Base-by-base conservation (phyloP, 1,284 basidiomycete species). In the Heterobasidion occidentale region DNA sequence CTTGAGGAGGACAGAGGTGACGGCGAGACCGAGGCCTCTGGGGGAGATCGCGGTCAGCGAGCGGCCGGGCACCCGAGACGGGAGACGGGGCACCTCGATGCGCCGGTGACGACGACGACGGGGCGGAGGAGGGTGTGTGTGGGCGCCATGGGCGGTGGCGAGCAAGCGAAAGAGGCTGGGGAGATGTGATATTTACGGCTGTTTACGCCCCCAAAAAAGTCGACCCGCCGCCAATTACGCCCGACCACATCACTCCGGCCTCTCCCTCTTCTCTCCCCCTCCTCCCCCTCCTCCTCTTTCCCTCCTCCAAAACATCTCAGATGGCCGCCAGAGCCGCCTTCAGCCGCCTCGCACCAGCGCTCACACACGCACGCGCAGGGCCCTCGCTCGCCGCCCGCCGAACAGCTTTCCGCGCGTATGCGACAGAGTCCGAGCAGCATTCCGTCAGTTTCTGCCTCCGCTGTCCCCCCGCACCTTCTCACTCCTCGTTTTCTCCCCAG, bases 1-100 rank as follows among this genome's bases (percentile, higher is more conserved):
- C 20, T 76, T 66, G 48, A 94, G 76, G 27, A 94, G 76, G 48
- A 81, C 74, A 17, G 67, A 75, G 44, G 86, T 79, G 56, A 87
- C 78, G 17, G 87, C 89, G 50, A 94, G 80, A 2, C 93, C 93
- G 57, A 96, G 84, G 36, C 93, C 93, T 75, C 90, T 90, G 64
- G 46, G 44, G 46, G 52, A 54, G 20, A 47, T 14, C 17, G 9
- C 11, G 20, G 9, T 17, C 12, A 19, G 17, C 46, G 46, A 47
- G 14, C 11, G 46, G 9, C 17, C 12, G 11, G 46, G 27, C 27
- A 47, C 20, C 11, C 12, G 11, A 55, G 9, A 19, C 54, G 54
- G 47, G 56, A 54, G 52, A 27, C 38, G 58, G 53, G 59, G 45
- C 48, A 88, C 88, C 78, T 90, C 58, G 90, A 92, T 36, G 86